Conservation (phyloP, 2,329 filamentous ascomycete genomes). For the Rachicladosporium sp. region DNA sequence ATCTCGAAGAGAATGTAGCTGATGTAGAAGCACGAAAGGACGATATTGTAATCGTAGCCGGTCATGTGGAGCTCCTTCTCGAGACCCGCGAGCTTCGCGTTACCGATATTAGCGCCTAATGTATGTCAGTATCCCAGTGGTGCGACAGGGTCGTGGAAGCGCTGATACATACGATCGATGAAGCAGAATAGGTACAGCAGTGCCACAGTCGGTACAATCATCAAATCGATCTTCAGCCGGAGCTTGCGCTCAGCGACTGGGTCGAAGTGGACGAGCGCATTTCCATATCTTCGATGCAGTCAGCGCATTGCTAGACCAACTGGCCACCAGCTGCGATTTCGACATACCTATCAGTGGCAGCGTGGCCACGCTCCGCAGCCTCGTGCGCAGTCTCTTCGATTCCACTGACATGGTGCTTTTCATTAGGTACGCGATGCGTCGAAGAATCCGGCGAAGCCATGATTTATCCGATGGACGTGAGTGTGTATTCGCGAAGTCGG, state of each 20-base stretch:
- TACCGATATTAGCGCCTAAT: constrained; percentile 61
- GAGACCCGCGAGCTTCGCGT: constrained; percentile 47
- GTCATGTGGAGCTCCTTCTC: constrained; percentile 49
- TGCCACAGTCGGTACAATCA: constrained; percentile 51
- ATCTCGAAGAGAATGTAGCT: constrained; percentile 72
- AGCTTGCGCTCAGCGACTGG: background rate
- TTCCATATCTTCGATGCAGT: constrained; percentile 32
- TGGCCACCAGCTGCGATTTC: background rate
- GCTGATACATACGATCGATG: constrained; percentile 42
- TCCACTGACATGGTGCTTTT: too few species aligned
- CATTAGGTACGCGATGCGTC: too few species aligned
- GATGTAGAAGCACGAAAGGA: constrained; percentile 74
- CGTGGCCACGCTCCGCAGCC: constrained; percentile 33
- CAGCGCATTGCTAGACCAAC: background rate
- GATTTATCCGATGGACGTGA: too few species aligned
- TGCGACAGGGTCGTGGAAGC: too few species aligned
- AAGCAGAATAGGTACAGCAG: constrained; percentile 61
- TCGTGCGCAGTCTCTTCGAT: constrained; percentile 15
- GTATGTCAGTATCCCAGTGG: too few species aligned
- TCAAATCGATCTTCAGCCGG: background rate
- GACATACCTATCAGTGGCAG: constrained; percentile 36
- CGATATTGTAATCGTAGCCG: constrained; percentile 56
- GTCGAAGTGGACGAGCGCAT: constrained; percentile 28
- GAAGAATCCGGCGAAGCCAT: too few species aligned
- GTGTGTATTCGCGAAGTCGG: too few species aligned